A percentile compares a stretch with the other conserved stretches of the same genome.
Evolutionary conservation across 441 rosid genomes (phyloP).

Genomic region (Erodium trifolium): DNA sequence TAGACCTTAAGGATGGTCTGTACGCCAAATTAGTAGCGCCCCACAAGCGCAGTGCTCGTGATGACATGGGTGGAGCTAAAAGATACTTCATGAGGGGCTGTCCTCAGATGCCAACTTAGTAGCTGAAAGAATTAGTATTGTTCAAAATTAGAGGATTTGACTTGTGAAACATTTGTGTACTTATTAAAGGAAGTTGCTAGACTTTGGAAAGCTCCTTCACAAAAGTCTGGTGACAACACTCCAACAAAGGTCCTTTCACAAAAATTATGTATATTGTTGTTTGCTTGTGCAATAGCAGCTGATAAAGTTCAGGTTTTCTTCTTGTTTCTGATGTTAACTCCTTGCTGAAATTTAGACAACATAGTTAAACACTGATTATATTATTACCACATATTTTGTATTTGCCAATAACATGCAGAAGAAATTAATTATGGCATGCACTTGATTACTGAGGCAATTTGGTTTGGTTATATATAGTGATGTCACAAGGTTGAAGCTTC

Average conservation of each 20-base stretch:
- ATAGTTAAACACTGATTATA: neutral
- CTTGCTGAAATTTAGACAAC: neutral
- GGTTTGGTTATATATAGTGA: neutral
- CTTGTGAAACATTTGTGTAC: neutral
- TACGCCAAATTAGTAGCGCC: constrained; percentile 58
- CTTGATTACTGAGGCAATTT: neutral
- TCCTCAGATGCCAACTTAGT: constrained; percentile 1
- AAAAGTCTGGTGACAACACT: neutral
- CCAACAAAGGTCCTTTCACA: neutral
- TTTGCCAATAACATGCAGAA: neutral
- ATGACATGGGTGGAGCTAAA: constrained; percentile 7
- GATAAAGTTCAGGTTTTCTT: neutral
- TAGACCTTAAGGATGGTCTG: constrained; percentile 38
- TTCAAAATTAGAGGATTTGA: neutral
- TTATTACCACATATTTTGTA: neutral
- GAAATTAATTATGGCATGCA: neutral
- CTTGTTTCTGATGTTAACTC: neutral
- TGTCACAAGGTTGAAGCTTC: too few relatives aligned
- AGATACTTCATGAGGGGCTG: constrained; percentile 6
- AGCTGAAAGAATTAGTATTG: neutral
- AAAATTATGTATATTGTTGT: neutral
- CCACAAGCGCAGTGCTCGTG: constrained; percentile 17
- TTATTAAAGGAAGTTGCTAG: neutral
- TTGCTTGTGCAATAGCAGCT: neutral
- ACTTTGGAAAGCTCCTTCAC: neutral